Evolutionary conservation across 164 flowering plant genomes (phyloP).

Genomic region (Platanus orientalis): DNA sequence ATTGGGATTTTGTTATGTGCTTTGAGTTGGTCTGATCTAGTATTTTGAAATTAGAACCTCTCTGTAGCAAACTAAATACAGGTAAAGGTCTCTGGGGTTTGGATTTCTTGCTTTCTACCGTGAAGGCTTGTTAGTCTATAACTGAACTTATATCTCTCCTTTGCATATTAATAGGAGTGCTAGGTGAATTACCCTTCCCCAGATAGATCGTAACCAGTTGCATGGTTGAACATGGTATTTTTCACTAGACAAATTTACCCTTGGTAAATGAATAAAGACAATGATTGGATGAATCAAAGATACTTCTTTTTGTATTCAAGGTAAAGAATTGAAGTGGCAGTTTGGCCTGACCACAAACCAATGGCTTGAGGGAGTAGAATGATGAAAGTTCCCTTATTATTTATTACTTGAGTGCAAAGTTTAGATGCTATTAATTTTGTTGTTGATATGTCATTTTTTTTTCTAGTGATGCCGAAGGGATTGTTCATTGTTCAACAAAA

Average conservation of each 20-base stretch:
- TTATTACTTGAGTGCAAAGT: too few species aligned
- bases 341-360: too few species aligned
- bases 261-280: background rate
- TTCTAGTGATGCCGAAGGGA: too few species aligned
- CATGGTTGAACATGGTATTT: background rate
- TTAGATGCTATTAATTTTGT: too few species aligned
- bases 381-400: too few species aligned
- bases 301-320: background rate
- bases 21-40: too few species aligned
- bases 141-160: background rate
- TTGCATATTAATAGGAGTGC: too few species aligned
- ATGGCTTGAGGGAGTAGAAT: too few species aligned
- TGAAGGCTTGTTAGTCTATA: background rate
- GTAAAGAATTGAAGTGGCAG: background rate
- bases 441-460: too few species aligned
- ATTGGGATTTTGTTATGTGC: too few species aligned
- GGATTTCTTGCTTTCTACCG: background rate
- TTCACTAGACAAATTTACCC: background rate
- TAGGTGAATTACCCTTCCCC: too few species aligned
- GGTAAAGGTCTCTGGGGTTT: background rate
- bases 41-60: background rate
- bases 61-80: background rate
- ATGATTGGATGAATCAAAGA: background rate
- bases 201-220: background rate
- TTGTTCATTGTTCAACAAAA: too few species aligned